phyloP scores from a whole-genome alignment of 75 land plant genomes.

The Ceratopteris richardii region DNA sequence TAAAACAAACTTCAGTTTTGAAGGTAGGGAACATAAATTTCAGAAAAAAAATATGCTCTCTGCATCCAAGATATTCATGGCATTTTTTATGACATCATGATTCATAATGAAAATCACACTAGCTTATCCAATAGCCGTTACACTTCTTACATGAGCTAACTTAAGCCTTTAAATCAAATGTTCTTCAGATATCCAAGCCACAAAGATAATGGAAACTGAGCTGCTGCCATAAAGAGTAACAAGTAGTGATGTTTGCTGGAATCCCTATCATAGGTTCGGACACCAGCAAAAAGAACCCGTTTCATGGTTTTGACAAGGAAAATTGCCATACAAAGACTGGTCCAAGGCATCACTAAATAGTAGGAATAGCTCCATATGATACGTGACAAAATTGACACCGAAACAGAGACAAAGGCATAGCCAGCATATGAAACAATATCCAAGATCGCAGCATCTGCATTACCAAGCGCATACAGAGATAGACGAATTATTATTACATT shows the following conservation, averaged over 20 bases:
- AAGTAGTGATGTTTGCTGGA: conserved; percentile 68
- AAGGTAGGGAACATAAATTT: no score
- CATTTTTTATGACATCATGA: no score
- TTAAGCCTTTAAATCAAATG: no score
- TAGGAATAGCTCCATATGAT: conserved; percentile 37
- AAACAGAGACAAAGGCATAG: conserved; percentile 44
- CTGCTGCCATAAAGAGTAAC: conserved; percentile 51
- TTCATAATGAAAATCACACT: no score
- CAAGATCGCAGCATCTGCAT: conserved; percentile 54
- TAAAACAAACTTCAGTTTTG: no score
- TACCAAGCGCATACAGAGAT: conserved; percentile 32
- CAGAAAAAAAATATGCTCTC: no score
- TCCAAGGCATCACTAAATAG: conserved; percentile 40
- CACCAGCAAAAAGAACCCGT: conserved; percentile 51
- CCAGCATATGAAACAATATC: conserved; percentile 61
- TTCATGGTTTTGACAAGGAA: conserved; percentile 76
- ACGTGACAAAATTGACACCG: conserved; percentile 34
- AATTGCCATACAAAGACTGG: conserved; percentile 52
- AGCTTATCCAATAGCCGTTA: no score
- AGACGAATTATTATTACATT: conserved; percentile 37
- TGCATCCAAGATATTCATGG: no score
- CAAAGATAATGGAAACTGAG: conserved; percentile 59
- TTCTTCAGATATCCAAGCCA: conserved; percentile 47
- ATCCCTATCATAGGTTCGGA: conserved; percentile 58
- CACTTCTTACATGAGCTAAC: no score